Percentiles rank a stretch among this genome's conserved stretches.
These are phyloP conservation scores for Sonneratia caseolaris DNA, from an alignment of 345 rosid genomes.

Conservation along the genomic window DNA sequence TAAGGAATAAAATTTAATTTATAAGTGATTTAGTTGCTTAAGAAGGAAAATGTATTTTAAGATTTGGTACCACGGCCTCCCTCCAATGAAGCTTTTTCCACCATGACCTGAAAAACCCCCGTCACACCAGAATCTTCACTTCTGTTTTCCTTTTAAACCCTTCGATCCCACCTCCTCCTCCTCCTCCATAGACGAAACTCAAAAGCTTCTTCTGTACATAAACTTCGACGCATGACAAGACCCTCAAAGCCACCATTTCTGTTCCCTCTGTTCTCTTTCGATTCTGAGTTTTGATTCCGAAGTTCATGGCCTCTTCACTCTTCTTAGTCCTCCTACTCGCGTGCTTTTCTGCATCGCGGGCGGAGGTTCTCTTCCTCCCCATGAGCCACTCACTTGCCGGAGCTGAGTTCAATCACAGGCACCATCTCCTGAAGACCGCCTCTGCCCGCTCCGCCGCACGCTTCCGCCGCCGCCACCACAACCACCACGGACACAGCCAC, in stretches of 20 bases:
- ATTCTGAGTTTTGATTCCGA: neutral
- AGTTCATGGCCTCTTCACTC: slow-evolving; percentile 7
- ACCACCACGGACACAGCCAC: slow-evolving; percentile 12
- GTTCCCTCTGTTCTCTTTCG: neutral
- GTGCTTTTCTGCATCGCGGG: neutral
- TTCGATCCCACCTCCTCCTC: no score
- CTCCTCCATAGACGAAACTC: no score
- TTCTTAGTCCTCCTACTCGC: slow-evolving; percentile 1
- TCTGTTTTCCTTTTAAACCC: no score
- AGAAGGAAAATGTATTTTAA: no score
- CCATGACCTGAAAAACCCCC: no score
- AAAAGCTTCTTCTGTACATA: no score
- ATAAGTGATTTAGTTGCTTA: no score
- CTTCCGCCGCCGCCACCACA: slow-evolving; percentile 29
- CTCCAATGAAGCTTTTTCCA: no score
- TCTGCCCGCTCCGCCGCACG: slow-evolving; percentile 62
- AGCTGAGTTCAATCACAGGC: slow-evolving; percentile 42
- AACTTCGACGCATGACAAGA: no score
- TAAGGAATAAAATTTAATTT: no score
- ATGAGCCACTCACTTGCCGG: slow-evolving; percentile 60
- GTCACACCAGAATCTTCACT: no score
- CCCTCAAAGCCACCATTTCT: neutral
- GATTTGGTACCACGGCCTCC: no score
- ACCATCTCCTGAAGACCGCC: slow-evolving; percentile 69
- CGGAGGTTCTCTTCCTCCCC: slow-evolving; percentile 32